Conservation (phyloP, 805 yeast genomes). For the Barnettozyma siamensis region DNA sequence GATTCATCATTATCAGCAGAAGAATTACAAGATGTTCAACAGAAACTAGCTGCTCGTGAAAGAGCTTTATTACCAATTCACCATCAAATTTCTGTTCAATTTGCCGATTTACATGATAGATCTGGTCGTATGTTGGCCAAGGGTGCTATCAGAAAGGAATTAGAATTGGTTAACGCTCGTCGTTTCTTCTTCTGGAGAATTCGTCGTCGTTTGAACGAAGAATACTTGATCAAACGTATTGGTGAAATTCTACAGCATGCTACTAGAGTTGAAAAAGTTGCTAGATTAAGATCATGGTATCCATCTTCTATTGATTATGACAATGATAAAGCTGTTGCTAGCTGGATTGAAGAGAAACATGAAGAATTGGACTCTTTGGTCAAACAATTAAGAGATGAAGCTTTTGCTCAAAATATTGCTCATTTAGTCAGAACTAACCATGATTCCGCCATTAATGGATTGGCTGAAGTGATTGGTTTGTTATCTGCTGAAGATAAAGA, state of each 20-base stretch:
- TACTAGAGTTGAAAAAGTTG: constrained; percentile 72
- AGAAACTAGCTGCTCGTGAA: constrained; percentile 74
- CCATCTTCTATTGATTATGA: constrained; percentile 63
- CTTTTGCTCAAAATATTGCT: constrained; percentile 59
- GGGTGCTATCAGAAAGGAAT: constrained; percentile 79
- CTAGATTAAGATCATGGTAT: constrained; percentile 85
- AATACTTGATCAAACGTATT: constrained; percentile 72
- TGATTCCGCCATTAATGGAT: constrained; percentile 47
- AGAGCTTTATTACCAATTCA: constrained; percentile 77
- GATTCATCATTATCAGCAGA: constrained; percentile 51
- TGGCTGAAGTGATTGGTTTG: constrained; percentile 48
- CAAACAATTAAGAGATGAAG: constrained; percentile 60
- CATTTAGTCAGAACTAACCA: constrained; percentile 51
- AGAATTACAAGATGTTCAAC: constrained; percentile 58
- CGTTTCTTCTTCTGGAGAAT: constrained; percentile 98
- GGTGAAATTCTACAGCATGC: constrained; percentile 55
- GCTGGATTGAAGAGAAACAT: constrained; percentile 81
- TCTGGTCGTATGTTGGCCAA: constrained; percentile 96
- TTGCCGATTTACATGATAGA: constrained; percentile 97
- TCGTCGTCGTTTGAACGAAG: constrained; percentile 92
- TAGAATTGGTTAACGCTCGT: constrained; percentile 84
- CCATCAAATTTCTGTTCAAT: constrained; percentile 88
- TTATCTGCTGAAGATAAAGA: constrained; percentile 51
- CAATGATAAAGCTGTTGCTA: constrained; percentile 72
- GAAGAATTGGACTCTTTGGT: constrained; percentile 52